Conservation (phyloP, 23 red algal genomes). For the Pyropia yezoensis region DNA sequence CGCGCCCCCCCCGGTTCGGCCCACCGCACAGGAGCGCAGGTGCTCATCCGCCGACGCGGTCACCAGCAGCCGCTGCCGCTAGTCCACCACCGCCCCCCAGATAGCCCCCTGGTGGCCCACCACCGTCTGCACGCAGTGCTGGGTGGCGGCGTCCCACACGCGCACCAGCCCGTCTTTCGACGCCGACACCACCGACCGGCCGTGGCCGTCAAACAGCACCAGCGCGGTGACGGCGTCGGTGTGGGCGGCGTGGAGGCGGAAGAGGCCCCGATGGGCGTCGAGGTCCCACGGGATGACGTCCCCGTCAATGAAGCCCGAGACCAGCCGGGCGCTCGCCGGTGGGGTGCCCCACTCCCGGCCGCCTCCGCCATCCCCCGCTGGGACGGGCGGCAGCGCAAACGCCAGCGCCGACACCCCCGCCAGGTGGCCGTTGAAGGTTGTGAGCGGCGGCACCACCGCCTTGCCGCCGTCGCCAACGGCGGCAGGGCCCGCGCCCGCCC, state of each 20-base stretch:
- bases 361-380: background rate
- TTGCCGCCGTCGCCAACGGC: constrained; percentile 2
- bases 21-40: constrained; percentile 15
- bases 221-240: constrained; percentile 39
- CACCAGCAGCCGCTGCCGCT: constrained; percentile 30
- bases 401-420: constrained; percentile 29
- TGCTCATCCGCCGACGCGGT: constrained; percentile 36
- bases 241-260: constrained; percentile 49
- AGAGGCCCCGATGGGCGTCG: constrained; percentile 36
- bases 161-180: constrained; percentile 58
- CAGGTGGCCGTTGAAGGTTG: constrained; percentile 40
- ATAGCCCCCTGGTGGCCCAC: constrained; percentile 64
- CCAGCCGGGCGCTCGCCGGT: constrained; percentile 15
- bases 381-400: constrained; percentile 10
- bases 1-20: background rate
- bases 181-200: constrained; percentile 30
- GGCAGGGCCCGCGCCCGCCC: background rate
- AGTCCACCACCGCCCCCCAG: constrained; percentile 25
- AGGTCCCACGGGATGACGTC: constrained; percentile 69
- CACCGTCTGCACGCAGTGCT: constrained; percentile 79
- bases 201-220: constrained; percentile 8
- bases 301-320: constrained; percentile 47
- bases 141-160: constrained; percentile 43
- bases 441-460: constrained; percentile 8
- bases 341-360: background rate